Percentiles rank a stretch among this genome's conserved stretches.
Conservation (phyloP, 768 basidiomycete species). For the Filobasidium floriforme region DNA sequence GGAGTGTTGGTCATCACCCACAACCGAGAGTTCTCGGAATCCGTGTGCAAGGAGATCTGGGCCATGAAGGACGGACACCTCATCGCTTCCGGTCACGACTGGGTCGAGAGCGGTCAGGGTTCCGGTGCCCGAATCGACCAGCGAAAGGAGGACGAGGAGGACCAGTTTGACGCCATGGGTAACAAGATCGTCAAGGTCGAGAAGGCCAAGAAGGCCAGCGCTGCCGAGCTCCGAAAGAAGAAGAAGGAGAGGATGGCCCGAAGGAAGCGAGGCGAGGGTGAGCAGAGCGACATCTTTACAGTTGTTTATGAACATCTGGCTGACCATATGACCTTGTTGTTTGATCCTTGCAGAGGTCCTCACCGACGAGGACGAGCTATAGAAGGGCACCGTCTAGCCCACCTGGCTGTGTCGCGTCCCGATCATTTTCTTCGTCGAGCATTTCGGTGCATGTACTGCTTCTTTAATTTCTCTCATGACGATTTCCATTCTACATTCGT, state of each 20-base stretch:
- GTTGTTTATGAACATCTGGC: background rate
- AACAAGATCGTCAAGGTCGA: conserved; percentile 84
- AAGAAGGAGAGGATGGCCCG: conserved; percentile 90
- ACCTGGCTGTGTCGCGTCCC: too few species aligned
- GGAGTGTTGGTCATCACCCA: conserved; percentile 97
- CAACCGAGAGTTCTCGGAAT: conserved; percentile 98
- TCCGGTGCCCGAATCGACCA: conserved; percentile 90
- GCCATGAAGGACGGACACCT: conserved; percentile 96
- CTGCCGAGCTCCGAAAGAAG: conserved; percentile 75
- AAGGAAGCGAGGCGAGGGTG: conserved; percentile 41
- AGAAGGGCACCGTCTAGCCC: too few species aligned
- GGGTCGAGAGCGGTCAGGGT: conserved; percentile 93
- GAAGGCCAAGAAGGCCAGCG: conserved; percentile 69
- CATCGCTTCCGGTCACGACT: conserved; percentile 96
- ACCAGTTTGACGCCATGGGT: conserved; percentile 91
- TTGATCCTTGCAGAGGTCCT: too few species aligned
- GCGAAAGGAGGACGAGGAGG: conserved; percentile 79
- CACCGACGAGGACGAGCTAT: too few species aligned
- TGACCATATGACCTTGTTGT: too few species aligned
- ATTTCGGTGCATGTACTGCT: too few species aligned
- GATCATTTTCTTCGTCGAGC: too few species aligned
- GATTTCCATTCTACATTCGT: too few species aligned
- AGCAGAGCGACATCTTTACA: conserved; percentile 26
- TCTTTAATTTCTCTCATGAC: too few species aligned
- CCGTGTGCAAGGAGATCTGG: conserved; percentile 96